Conservation (phyloP, 495 filamentous ascomycete genomes). For the Clavariopsis aquatica region DNA sequence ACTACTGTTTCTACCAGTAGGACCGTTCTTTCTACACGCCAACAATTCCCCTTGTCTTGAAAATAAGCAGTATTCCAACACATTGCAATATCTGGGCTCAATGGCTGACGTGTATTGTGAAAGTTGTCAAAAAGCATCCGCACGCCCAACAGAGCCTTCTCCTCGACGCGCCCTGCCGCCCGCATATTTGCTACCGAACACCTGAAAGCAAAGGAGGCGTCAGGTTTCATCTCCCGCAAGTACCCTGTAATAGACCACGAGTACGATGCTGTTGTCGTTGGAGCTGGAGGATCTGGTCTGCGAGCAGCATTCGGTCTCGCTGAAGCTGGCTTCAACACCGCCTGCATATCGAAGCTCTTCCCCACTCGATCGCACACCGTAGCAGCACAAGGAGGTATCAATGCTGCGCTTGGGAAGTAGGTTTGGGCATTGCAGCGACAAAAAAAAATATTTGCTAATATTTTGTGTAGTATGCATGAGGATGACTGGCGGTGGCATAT, state of each 20-base stretch:
- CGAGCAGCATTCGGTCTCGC: conserved; percentile 95
- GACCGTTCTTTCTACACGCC: too few species aligned
- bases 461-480: conserved; percentile 62
- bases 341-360: conserved; percentile 97
- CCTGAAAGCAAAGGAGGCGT: conserved; percentile 88
- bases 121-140: conserved; percentile 37
- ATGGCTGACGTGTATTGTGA: conserved; percentile 26
- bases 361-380: conserved; percentile 95
- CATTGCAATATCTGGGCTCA: background rate
- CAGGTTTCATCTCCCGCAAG: conserved; percentile 76
- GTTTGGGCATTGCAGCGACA: conserved; percentile 16
- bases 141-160: conserved; percentile 56
- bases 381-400: conserved; percentile 91
- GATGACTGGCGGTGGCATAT: conserved; percentile 99
- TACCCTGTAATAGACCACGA: conserved; percentile 81
- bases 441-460: conserved; percentile 1
- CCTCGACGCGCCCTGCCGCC: conserved; percentile 76
- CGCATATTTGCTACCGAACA: conserved; percentile 81
- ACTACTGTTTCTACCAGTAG: too few species aligned
- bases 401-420: conserved; percentile 92
- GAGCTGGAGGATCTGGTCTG: conserved; percentile 90
- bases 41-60: too few species aligned
- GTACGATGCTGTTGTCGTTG: conserved; percentile 85
- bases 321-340: conserved; percentile 96
- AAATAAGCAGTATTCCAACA: too few species aligned